Conservation (phyloP, 73 alveolate species). For the Paramecium sonneborni region DNA sequence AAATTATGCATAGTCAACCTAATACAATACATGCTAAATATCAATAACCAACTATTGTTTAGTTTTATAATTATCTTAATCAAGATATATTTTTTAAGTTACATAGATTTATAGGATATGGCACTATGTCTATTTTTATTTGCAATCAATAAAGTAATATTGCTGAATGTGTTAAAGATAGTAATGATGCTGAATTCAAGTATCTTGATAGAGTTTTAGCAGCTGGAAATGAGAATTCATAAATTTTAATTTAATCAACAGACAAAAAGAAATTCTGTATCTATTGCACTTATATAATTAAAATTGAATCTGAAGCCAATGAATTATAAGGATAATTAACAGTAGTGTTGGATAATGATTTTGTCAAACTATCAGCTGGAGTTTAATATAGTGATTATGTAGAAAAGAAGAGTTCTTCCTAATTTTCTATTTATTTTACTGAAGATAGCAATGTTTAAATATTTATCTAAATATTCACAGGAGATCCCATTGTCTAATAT, state of each 20-base stretch:
- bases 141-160: not conserved
- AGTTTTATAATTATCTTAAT: not conserved
- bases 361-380: conserved; percentile 28
- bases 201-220: not conserved
- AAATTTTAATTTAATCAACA: not conserved
- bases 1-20: not conserved
- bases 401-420: not conserved
- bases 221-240: not conserved
- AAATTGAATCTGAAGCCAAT: not conserved
- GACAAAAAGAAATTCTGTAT: conserved; percentile 9
- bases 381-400: not conserved
- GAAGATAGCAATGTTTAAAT: not conserved
- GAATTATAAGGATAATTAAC: conserved; percentile 26
- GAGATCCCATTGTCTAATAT: conserved; percentile 24
- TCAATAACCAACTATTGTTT: not conserved
- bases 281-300: not conserved
- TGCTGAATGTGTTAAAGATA: conserved; percentile 9
- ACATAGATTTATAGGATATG: conserved; percentile 1
- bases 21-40: not conserved
- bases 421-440: not conserved
- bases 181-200: not conserved
- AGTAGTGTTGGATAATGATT: not conserved
- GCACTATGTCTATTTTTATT: not conserved
- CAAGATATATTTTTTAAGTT: not conserved
- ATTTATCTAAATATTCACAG: not conserved